Evolutionary conservation across 2,329 filamentous ascomycete genomes (phyloP).

Genomic region (Colletotrichum magnum): DNA sequence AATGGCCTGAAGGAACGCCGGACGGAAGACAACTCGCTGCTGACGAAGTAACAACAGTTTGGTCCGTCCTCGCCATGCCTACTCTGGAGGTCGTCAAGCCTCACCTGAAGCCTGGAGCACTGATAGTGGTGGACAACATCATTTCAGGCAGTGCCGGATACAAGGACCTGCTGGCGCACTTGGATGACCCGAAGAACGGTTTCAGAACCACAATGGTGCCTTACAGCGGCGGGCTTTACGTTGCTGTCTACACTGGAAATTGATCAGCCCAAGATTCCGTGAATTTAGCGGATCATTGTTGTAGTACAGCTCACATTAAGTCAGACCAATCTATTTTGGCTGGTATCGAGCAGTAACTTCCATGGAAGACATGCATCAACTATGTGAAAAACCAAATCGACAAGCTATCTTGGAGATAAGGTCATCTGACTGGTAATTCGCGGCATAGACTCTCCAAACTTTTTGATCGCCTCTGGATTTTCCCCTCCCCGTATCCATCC

Average conservation of each 20-base stretch:
- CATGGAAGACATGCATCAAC: too few relatives aligned
- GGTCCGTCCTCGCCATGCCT: conserved; percentile 68
- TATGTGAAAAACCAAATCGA: too few relatives aligned
- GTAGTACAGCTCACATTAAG: too few relatives aligned
- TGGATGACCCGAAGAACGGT: conserved; percentile 60
- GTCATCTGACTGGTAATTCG: too few relatives aligned
- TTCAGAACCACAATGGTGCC: conserved; percentile 59
- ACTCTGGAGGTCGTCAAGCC: conserved; percentile 63
- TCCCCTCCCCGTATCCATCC: too few relatives aligned
- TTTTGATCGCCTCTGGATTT: too few relatives aligned
- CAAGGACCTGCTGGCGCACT: conserved; percentile 60
- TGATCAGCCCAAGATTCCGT: too few relatives aligned
- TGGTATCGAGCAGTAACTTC: too few relatives aligned
- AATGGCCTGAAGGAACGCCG: not conserved
- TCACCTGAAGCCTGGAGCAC: conserved; percentile 59
- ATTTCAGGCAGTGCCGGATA: conserved; percentile 56
- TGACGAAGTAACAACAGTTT: conserved; percentile 56
- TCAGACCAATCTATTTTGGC: too few relatives aligned
- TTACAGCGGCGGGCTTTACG: conserved; percentile 50
- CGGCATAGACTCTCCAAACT: too few relatives aligned
- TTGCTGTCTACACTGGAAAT: conserved; percentile 44
- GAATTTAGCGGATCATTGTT: too few relatives aligned
- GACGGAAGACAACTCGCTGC: not conserved
- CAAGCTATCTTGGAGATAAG: too few relatives aligned
- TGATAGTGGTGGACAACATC: conserved; percentile 66